phyloP scores from a whole-genome alignment of 2,329 filamentous ascomycete species.

The Eurotiales sp. region DNA sequence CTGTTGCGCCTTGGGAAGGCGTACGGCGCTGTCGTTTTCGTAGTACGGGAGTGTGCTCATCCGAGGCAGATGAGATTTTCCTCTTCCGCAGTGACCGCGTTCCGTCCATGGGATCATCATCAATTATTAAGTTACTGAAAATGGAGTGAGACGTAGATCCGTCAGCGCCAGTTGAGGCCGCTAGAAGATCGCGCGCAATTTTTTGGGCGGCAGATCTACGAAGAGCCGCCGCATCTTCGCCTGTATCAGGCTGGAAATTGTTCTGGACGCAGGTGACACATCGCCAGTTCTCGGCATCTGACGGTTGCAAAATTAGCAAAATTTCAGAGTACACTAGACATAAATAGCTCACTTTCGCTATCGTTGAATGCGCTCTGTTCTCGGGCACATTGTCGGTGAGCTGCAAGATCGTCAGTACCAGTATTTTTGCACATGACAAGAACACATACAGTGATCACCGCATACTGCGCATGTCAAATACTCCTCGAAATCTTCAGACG shows the following conservation, averaged over 20 bases:
- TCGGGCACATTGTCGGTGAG: constrained; percentile 85
- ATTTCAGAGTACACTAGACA: constrained; percentile 1
- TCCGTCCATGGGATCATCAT: constrained; percentile 71
- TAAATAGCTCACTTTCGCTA: constrained; percentile 57
- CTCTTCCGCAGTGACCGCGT: constrained; percentile 77
- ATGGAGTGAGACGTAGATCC: constrained; percentile 72
- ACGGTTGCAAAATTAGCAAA: background rate
- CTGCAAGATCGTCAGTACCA: constrained; percentile 50
- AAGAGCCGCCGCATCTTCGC: constrained; percentile 21
- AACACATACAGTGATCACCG: constrained; percentile 72
- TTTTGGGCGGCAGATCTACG: constrained; percentile 59
- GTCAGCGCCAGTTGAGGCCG: constrained; percentile 60
- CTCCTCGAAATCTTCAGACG: constrained; percentile 74
- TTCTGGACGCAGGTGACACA: constrained; percentile 55
- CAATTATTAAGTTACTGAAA: constrained; percentile 68
- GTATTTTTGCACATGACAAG: constrained; percentile 17
- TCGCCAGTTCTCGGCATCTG: constrained; percentile 59
- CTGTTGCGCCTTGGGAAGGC: constrained; percentile 19
- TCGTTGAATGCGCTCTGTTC: constrained; percentile 61
- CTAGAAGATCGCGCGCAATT: constrained; percentile 67
- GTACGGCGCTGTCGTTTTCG: constrained; percentile 48
- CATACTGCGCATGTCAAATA: constrained; percentile 75
- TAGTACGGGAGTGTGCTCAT: constrained; percentile 42
- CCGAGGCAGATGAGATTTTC: constrained; percentile 68
- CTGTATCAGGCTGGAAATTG: constrained; percentile 31